Evolutionary conservation across 1,139 yeast genomes (phyloP), one percentile per base, ranked within the genome.

Genomic region (Suhomyces taliae): DNA sequence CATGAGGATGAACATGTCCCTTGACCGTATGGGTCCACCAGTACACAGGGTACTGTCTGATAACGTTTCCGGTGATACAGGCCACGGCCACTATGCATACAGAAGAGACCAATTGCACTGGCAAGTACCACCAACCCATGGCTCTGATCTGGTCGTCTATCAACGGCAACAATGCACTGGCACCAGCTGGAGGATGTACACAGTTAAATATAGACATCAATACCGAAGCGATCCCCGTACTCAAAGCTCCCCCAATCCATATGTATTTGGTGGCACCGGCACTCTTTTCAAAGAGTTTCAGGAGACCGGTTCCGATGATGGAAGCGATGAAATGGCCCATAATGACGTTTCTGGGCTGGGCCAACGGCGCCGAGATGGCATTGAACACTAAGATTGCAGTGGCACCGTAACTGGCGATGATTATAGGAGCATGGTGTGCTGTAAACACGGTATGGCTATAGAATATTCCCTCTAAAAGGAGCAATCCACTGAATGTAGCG

Each of bases 181-280:
- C 90, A 1, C 90, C 90, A 1, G 87, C 85, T 0, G 90, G 90
- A 0, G 90, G 90, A 62, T 85, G 90, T 1, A 83, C 78, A 48
- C 84, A 78, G 54, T 82, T 82, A 7, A 74, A 62, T 0, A 83
- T 55, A n/a, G 79, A 65, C 88, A 84, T 83, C 11, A 69, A 63
- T 8, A 79, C 82, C 8, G 85, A 78, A 0, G 85, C 60, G 2
- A 82, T 56, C 0, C 76, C 86, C 7, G 83, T 86, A 44, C 84
- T 70, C 34, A 85, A 61, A 0, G 87, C 85, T 1, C 85, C 90
- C 24, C 80, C 75, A 5, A 83, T 69, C 80, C 86, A 85, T 52
- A 79, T 71, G 58, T 81, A 69, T 34, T 74, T 67, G 38, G 65
- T 48, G 0, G 82, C 82, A 0, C 53, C 57, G 24, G 56, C 53